These are phyloP conservation scores for Wolfiporia cocos DNA, from an alignment of 1,284 basidiomycete genomes.

Conservation along the genomic window DNA sequence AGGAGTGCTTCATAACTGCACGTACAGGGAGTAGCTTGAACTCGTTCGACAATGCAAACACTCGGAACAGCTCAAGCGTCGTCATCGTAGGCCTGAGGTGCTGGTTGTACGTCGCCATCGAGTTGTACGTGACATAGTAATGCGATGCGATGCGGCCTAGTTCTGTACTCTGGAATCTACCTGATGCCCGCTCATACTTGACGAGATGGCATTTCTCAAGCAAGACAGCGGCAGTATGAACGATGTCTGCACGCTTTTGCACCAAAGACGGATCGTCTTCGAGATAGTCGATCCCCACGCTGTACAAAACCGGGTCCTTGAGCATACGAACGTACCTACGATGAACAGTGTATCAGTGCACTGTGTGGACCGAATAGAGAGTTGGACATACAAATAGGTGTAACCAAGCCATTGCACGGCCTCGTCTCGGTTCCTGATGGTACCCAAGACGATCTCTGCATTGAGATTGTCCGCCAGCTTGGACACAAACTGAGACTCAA, in stretches of 20 bases:
- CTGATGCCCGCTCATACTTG: conserved; percentile 89
- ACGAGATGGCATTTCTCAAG: conserved; percentile 93
- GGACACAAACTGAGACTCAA: conserved; percentile 93
- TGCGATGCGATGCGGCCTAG: conserved; percentile 94
- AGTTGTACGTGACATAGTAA: conserved; percentile 94
- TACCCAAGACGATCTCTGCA: conserved; percentile 96
- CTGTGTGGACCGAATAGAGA: conserved; percentile 62
- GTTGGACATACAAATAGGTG: conserved; percentile 83
- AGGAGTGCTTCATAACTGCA: neutral
- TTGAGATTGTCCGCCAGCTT: conserved; percentile 96
- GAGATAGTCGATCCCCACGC: conserved; percentile 87
- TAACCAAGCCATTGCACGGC: conserved; percentile 98
- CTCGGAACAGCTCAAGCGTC: conserved; percentile 88
- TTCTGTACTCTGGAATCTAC: conserved; percentile 88
- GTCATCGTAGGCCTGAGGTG: conserved; percentile 88
- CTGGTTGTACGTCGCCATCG: conserved; percentile 97
- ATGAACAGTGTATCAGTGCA: too few relatives aligned
- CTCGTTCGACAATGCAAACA: conserved; percentile 96
- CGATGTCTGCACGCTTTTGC: conserved; percentile 93
- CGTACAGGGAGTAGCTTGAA: conserved; percentile 86
- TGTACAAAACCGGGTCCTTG: conserved; percentile 84
- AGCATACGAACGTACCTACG: conserved; percentile 93
- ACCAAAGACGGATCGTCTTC: conserved; percentile 81
- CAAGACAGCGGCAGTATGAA: conserved; percentile 90
- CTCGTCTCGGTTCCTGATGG: conserved; percentile 92